Base-by-base conservation (phyloP, 2,329 filamentous ascomycete genomes). In the Fusarium albidum region DNA sequence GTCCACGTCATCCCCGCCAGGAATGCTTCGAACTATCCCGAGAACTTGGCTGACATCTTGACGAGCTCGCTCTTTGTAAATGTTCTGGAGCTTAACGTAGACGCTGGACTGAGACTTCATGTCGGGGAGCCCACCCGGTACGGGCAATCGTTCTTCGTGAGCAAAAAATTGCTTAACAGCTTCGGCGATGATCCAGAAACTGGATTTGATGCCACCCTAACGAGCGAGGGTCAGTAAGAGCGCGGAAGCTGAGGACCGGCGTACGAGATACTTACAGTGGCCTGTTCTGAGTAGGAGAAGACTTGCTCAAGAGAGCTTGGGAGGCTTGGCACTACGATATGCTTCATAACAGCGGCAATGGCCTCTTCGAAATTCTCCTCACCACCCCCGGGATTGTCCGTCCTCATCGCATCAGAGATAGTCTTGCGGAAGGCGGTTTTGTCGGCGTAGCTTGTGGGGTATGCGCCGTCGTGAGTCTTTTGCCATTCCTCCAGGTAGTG, bases 341-440 rank as follows among this genome's bases (percentile, higher is more conserved):
- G 90, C 73, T 96, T 96, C 67, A 98, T 80, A 1, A 98, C 92
- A 6, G 93, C 92, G 12, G 86, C 87, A 38, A 88, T 86, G 5
- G 95, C 96, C 74, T 99, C 95, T 55, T 97, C 92, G 68, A 92
- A 99, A 72, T 99, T 99, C 76, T 99, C 95, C 70, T 99, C 95
- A 50, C 90, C 91, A 38, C 92, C 93, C 71, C 96, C 92, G 1
- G 91, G 73, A 52, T 86, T 96, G 63, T 88, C 78, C 43, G 79
- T 90, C 64, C 92, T 85, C 64, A 89, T 84, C 3, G 83, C 85
- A 6, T 80, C 79, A 10, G 85, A 79, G 2, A 99, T 85, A 11
- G 88, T 74, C 25, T 87, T 83, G 49, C 90, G 83, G 71, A 99
- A 98, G 12, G 87, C 87, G 8, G 81, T 87, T 78, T 99, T 99